Percentiles rank a stretch among this genome's conserved stretches.
Evolutionary conservation across 1,284 basidiomycete species (phyloP).

Genomic region (Thecaphora frezii): DNA sequence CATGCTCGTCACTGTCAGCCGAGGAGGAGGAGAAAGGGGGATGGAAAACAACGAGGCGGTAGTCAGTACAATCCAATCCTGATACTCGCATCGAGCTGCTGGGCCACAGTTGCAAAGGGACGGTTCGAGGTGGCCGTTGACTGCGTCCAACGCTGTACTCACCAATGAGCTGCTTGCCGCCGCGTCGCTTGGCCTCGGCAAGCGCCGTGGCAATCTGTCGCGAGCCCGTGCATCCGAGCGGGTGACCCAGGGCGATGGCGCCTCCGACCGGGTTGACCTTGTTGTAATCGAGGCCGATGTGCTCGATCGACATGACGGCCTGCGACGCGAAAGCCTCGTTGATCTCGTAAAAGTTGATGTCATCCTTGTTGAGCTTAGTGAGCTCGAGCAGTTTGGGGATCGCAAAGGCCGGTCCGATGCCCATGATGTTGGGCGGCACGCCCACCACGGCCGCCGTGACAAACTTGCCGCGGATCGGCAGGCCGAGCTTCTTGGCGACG

Average conservation of each 20-base stretch:
- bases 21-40: neutral
- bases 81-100: no score
- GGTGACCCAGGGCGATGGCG: constrained; percentile 61
- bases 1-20: constrained; percentile 73
- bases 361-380: constrained; percentile 46
- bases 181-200: constrained; percentile 71
- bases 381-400: constrained; percentile 54
- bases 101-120: no score
- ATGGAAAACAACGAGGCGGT: neutral
- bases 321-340: constrained; percentile 62
- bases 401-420: constrained; percentile 57
- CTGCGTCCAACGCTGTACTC: no score
- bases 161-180: constrained; percentile 62
- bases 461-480: constrained; percentile 91
- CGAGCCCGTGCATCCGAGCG: constrained; percentile 68
- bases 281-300: constrained; percentile 59
- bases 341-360: constrained; percentile 57
- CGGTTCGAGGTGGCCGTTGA: no score
- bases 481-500: constrained; percentile 80
- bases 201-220: constrained; percentile 84
- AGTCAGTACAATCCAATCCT: no score
- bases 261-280: constrained; percentile 63
- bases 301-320: constrained; percentile 66
- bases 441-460: constrained; percentile 75
- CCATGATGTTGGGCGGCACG: constrained; percentile 59